These are phyloP conservation scores for Lumnitzera littorea DNA, from an alignment of 345 rosid species.

Conservation along the genomic window DNA sequence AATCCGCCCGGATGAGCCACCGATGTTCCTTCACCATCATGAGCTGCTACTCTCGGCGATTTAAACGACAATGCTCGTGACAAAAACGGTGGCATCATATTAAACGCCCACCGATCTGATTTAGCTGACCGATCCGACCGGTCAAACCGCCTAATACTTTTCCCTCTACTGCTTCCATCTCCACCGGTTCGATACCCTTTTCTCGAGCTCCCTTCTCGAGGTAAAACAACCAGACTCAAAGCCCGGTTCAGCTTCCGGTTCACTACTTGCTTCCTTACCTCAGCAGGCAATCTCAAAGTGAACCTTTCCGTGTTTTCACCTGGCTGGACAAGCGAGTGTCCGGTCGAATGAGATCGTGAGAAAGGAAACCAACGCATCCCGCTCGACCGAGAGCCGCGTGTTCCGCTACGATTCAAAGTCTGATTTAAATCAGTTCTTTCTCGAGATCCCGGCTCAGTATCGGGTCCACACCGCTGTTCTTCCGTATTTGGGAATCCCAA, in stretches of 20 bases:
- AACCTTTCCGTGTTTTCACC: constrained; percentile 82
- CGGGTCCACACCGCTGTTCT: not conserved
- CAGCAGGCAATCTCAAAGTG: constrained; percentile 64
- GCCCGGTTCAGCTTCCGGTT: constrained; percentile 59
- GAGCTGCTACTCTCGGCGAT: constrained; percentile 36
- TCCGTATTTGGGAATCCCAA: constrained; percentile 1
- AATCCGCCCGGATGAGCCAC: constrained; percentile 14
- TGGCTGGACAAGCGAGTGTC: constrained; percentile 79
- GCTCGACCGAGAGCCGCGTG: constrained; percentile 41
- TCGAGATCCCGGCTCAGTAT: constrained; percentile 7
- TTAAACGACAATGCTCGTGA: constrained; percentile 40
- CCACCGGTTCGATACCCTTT: constrained; percentile 31
- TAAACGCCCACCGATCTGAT: constrained; percentile 52
- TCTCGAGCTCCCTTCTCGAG: constrained; percentile 45
- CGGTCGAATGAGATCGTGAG: constrained; percentile 83
- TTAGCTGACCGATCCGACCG: constrained; percentile 19
- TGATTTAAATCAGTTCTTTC: constrained; percentile 5
- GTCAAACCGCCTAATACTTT: constrained; percentile 28
- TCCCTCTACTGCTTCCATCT: constrained; percentile 32
- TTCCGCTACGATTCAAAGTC: constrained; percentile 36
- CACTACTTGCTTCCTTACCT: constrained; percentile 63
- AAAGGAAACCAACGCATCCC: constrained; percentile 23
- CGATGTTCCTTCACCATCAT: constrained; percentile 26
- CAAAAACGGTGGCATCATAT: constrained; percentile 34
- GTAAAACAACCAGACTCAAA: constrained; percentile 43